A percentile compares a stretch with the other conserved stretches of the same genome.
Evolutionary conservation across 1,284 basidiomycete species (phyloP).

Genomic region (Amylostereum chailletii): DNA sequence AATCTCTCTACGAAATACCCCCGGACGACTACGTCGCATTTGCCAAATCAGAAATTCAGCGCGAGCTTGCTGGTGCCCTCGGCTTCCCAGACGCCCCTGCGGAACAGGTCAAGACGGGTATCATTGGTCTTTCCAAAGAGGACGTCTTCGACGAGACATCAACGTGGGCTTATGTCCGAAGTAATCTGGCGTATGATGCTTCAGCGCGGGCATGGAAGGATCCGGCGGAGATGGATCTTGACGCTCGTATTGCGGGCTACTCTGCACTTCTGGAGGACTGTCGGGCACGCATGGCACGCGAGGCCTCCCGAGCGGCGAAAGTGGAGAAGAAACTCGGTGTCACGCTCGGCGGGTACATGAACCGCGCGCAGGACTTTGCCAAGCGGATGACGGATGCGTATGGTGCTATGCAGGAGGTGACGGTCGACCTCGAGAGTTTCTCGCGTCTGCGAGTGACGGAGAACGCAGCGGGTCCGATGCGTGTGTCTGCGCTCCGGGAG

Average conservation of each 20-base stretch:
- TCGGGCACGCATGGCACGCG: slow-evolving; percentile 73
- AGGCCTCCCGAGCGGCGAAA: slow-evolving; percentile 78
- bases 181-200: slow-evolving; percentile 57
- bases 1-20: slow-evolving; percentile 69
- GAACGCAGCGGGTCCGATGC: slow-evolving; percentile 61
- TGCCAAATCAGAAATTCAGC: slow-evolving; percentile 70
- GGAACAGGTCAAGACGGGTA: slow-evolving; percentile 68
- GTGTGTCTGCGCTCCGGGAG: slow-evolving; percentile 69
- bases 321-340: slow-evolving; percentile 88
- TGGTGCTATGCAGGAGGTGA: slow-evolving; percentile 56
- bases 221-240: slow-evolving; percentile 42
- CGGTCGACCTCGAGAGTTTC: slow-evolving; percentile 76
- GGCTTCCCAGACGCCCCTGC: slow-evolving; percentile 82
- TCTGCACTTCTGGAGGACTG: slow-evolving; percentile 50
- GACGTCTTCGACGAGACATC: slow-evolving; percentile 47
- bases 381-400: slow-evolving; percentile 64
- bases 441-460: slow-evolving; percentile 65
- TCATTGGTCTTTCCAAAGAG: slow-evolving; percentile 52
- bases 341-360: slow-evolving; percentile 86
- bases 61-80: slow-evolving; percentile 71
- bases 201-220: slow-evolving; percentile 61
- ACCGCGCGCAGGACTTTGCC: slow-evolving; percentile 62
- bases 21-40: slow-evolving; percentile 69
- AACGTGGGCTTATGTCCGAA: slow-evolving; percentile 64
- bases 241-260: slow-evolving; percentile 62